Conservation (phyloP, 176 grass and related monocot species). For the Hsuehochloa calcarea region DNA sequence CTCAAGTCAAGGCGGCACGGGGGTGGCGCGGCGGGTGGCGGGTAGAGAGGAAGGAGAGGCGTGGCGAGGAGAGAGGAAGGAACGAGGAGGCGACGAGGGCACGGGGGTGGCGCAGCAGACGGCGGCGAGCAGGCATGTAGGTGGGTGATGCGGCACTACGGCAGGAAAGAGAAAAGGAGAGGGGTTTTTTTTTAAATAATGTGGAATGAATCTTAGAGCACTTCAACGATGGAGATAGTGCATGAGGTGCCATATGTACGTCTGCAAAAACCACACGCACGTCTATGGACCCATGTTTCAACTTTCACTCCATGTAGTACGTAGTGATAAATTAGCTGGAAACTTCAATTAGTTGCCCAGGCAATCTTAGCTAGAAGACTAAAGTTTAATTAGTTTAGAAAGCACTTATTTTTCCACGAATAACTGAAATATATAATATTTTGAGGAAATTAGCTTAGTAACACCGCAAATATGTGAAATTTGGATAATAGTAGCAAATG, state of each 20-base stretch:
- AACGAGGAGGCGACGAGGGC: no score
- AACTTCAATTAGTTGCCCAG: not conserved
- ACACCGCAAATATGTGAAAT: not conserved
- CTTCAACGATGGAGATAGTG: no score
- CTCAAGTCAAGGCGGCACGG: no score
- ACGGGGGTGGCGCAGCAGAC: no score
- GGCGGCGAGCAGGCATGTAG: no score
- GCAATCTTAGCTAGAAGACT: not conserved
- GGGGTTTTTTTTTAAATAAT: rapidly evolving
- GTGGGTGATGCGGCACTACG: rapidly evolving
- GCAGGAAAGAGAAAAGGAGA: no score
- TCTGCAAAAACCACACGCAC: no score
- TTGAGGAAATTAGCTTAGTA: not conserved
- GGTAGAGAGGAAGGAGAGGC: no score
- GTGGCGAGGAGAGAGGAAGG: no score
- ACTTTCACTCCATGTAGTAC: constrained; percentile 21
- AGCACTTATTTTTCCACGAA: not conserved
- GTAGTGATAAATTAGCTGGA: constrained; percentile 16
- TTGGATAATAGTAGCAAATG: not conserved
- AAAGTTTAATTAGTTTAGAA: not conserved
- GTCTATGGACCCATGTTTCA: constrained; percentile 36
- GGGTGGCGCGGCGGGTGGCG: no score
- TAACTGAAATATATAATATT: not conserved
- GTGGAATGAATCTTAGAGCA: no score
- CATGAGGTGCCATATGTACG: no score